Evolutionary conservation across 1,139 yeast genomes (phyloP), one percentile per base, ranked within the genome.

Genomic region (Blastobotrys raffinosifermentans): DNA sequence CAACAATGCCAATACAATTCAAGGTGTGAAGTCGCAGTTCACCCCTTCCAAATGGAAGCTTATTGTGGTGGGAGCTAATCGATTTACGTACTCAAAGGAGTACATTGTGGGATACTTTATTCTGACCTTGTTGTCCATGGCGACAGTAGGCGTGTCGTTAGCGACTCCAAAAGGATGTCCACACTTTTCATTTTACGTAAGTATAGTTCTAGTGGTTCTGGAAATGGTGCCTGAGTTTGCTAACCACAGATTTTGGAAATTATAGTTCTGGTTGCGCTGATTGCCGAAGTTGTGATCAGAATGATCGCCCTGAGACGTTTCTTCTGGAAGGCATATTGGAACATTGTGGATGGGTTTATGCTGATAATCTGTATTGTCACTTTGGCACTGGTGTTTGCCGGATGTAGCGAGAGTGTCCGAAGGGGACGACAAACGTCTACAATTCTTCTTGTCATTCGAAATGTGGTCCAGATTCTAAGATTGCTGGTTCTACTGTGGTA

Each of bases 111-210:
- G 34, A 7, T 45, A 45, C 32, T 29, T 44, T 5, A 4, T 42
- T 2, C 25, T 45, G 30, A 45, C 49, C 8, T n/a, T 38, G 25
- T 31, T 45, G 27, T 45, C 49, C 3, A 29, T 42, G 3, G 37
- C 32, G 9, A 45, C 49, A 2, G 49, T 45, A 15, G 40, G 40
- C 8, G 35, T 45, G n/a, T 43, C 47, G 10, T 32, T 45, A 14
- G 37, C 46, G 8, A 38, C 47, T 7, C 45, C 47, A 2, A 40
- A 40, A 21, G 49, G 49, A 2, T 45, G 49, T 19, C 49, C 49
- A 5, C 47, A 45, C 27, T 17, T 38, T 9, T 27, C 46, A 13
- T 44, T 44, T 34, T 42, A 40, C 25, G 36, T 35, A 31, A 6
- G 31, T 23, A 13, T 13, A n/a, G 17, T 16, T 16, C 31, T 9